phyloP scores from a whole-genome alignment of 1,139 yeast genomes.

The Geotrichum phurueaensis region DNA sequence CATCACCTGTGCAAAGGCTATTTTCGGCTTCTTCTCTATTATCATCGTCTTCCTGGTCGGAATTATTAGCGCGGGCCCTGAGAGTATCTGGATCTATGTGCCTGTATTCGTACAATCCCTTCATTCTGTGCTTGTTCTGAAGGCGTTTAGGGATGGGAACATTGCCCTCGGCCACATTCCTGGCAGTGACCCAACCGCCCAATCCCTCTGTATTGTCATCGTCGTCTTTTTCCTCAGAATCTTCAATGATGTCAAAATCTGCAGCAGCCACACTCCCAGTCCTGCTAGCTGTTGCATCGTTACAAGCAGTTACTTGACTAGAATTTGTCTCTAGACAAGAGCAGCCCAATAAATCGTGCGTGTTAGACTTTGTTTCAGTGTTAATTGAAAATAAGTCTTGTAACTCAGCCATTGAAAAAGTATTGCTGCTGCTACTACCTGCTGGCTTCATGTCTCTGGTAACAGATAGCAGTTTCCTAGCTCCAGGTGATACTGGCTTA shows the following conservation, averaged over 20 bases:
- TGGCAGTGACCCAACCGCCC: slow-evolving; percentile 48
- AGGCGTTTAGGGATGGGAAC: slow-evolving; percentile 25
- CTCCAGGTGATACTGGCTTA: slow-evolving; percentile 14
- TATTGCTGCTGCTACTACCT: slow-evolving; percentile 23
- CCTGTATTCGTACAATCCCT: slow-evolving; percentile 50
- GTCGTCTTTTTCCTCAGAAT: slow-evolving; percentile 12
- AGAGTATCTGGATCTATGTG: slow-evolving; percentile 43
- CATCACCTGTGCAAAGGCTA: slow-evolving; percentile 8
- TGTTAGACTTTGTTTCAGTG: slow-evolving; percentile 52
- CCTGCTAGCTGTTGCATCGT: slow-evolving; percentile 12
- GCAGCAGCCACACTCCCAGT: background rate
- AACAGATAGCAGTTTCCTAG: slow-evolving; percentile 4
- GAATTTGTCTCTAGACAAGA: slow-evolving; percentile 39
- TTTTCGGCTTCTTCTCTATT: background rate
- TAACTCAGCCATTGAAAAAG: slow-evolving; percentile 50
- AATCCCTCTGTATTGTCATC: slow-evolving; percentile 23
- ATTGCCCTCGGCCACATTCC: slow-evolving; percentile 29
- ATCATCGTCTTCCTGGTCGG: background rate
- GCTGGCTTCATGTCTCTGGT: slow-evolving; percentile 12
- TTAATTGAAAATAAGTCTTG: slow-evolving; percentile 66
- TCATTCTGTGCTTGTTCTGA: slow-evolving; percentile 38
- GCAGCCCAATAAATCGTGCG: slow-evolving; percentile 82
- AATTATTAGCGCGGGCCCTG: background rate
- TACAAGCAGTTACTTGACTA: background rate
- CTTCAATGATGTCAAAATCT: background rate